Evolutionary conservation across 2,329 filamentous ascomycete genomes (phyloP).

Genomic region (Monosporascus sp.): DNA sequence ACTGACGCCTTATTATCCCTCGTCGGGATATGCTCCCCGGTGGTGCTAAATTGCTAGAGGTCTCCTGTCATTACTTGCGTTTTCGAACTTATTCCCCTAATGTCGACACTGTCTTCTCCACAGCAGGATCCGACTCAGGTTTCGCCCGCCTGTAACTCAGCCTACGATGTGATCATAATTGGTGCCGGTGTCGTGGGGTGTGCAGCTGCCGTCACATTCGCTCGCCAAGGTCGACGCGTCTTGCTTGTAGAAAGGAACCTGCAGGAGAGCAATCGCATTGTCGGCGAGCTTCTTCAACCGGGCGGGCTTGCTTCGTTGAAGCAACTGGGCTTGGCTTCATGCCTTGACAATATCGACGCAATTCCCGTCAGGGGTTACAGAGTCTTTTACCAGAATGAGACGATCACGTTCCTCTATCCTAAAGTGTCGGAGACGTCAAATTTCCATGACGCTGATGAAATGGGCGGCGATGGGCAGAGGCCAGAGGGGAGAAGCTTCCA

Average conservation of each 20-base stretch:
- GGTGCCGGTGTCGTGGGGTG: constrained; percentile 62
- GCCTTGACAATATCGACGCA: constrained; percentile 62
- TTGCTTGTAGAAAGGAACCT: constrained; percentile 59
- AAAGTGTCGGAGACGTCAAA: background rate
- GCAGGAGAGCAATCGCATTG: constrained; percentile 65
- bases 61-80: too few relatives aligned
- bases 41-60: too few relatives aligned
- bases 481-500: constrained; percentile 3
- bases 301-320: constrained; percentile 60
- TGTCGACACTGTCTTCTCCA: too few relatives aligned
- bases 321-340: constrained; percentile 54
- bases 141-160: too few relatives aligned
- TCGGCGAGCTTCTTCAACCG: constrained; percentile 64
- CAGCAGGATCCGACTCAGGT: too few relatives aligned
- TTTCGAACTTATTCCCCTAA: too few relatives aligned
- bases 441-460: too few relatives aligned
- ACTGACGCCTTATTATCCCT: too few relatives aligned
- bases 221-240: constrained; percentile 60
- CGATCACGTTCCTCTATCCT: constrained; percentile 59
- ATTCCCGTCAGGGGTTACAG: constrained; percentile 59
- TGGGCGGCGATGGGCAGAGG: background rate
- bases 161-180: constrained; percentile 26
- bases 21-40: too few relatives aligned
- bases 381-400: constrained; percentile 54
- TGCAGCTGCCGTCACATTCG: constrained; percentile 57